Conservation (phyloP, 2,329 filamentous ascomycete species). For the Botrytis galanthina region DNA sequence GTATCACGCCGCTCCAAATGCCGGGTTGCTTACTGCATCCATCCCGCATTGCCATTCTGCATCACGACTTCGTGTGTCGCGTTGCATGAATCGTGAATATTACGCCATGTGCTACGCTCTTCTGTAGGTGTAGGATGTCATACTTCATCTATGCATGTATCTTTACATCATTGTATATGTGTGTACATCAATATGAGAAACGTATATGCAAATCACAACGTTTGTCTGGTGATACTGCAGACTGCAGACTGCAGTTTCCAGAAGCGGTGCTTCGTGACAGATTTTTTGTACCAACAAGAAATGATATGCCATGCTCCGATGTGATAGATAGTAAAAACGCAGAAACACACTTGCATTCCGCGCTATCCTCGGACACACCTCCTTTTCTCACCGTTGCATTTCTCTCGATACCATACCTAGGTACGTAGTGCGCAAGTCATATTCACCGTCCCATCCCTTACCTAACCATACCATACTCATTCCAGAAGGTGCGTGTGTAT, state of each 20-base stretch:
- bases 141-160: neutral
- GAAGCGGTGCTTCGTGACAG: too few species aligned
- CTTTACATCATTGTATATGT: neutral
- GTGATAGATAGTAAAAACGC: neutral
- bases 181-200: too few species aligned
- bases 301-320: neutral
- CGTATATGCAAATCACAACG: neutral
- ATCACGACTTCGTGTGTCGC: neutral
- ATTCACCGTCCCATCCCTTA: neutral
- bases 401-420: neutral
- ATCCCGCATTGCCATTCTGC: neutral
- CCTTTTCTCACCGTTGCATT: neutral
- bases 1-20: too few species aligned
- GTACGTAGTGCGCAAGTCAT: neutral
- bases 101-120: neutral
- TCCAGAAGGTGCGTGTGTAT: neutral
- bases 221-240: neutral
- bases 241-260: neutral
- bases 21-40: neutral
- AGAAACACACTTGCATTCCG: neutral
- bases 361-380: neutral
- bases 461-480: neutral
- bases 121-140: too few species aligned
- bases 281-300: neutral
- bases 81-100: neutral